Conservation (phyloP, 148 eudicot species). For the Limonium bicolor region DNA sequence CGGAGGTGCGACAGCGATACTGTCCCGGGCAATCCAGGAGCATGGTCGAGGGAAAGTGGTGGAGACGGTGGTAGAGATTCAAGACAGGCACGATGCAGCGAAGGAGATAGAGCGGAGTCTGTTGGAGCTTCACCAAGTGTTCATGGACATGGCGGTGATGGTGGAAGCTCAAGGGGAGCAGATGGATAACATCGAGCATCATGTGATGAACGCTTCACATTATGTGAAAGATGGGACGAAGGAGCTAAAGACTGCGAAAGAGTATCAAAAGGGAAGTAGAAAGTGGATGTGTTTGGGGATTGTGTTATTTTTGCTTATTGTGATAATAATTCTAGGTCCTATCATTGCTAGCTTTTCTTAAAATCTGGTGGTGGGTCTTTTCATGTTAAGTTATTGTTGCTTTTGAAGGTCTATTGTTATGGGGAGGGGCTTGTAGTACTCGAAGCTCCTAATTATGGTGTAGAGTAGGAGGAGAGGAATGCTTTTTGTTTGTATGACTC, state of each 20-base stretch:
- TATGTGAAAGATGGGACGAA: constrained; percentile 53
- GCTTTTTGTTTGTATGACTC: too few relatives aligned
- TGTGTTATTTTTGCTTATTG: constrained; percentile 37
- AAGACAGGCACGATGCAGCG: constrained; percentile 64
- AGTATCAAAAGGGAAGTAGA: constrained; percentile 56
- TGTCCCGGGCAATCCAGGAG: constrained; percentile 76
- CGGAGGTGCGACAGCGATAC: constrained; percentile 54
- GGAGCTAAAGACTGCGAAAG: constrained; percentile 56
- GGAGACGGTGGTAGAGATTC: constrained; percentile 89
- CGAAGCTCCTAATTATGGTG: too few relatives aligned
- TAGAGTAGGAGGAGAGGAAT: too few relatives aligned
- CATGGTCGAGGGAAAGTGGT: constrained; percentile 83
- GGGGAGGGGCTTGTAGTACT: too few relatives aligned
- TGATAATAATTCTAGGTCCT: constrained; percentile 47
- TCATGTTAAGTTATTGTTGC: too few relatives aligned
- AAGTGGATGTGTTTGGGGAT: constrained; percentile 64
- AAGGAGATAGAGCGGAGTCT: constrained; percentile 78
- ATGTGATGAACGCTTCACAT: constrained; percentile 58
- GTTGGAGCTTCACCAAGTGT: constrained; percentile 79
- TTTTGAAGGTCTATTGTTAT: too few relatives aligned
- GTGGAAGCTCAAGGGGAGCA: constrained; percentile 90
- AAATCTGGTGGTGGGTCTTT: too few relatives aligned
- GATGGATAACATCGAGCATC: constrained; percentile 85
- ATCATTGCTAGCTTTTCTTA: constrained; percentile 45
- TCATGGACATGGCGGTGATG: constrained; percentile 94